Evolutionary conservation across 2,329 filamentous ascomycete genomes (phyloP).

Genomic region (Sarocladium brachiariae): DNA sequence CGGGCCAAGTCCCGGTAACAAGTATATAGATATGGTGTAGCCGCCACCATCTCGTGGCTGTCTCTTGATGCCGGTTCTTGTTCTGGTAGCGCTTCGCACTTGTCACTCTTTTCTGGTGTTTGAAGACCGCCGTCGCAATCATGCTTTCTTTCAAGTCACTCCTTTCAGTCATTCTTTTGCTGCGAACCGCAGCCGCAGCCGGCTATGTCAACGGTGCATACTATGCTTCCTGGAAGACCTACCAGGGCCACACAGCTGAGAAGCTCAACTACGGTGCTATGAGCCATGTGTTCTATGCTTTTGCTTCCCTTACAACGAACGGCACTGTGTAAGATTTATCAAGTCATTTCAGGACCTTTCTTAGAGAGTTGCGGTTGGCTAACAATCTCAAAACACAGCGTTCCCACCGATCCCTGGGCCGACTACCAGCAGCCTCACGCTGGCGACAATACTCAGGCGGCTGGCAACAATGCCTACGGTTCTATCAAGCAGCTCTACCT

Average conservation of each 20-base stretch:
- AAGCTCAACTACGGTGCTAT: slow-evolving; percentile 56
- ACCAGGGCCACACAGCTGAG: not conserved
- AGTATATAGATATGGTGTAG: slow-evolving; percentile 4
- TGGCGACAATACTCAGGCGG: slow-evolving; percentile 49
- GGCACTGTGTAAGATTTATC: slow-evolving; percentile 16
- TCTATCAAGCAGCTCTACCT: slow-evolving; percentile 70
- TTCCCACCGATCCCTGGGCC: slow-evolving; percentile 44
- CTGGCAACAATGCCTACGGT: slow-evolving; percentile 63
- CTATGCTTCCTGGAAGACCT: slow-evolving; percentile 3
- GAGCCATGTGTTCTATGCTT: slow-evolving; percentile 62
- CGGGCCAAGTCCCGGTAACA: too few relatives aligned
- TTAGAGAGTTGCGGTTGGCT: not conserved
- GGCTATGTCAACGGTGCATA: slow-evolving; percentile 7
- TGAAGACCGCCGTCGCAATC: not conserved
- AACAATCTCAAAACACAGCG: slow-evolving; percentile 17
- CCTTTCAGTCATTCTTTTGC: slow-evolving; percentile 9
- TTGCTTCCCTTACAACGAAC: slow-evolving; percentile 14
- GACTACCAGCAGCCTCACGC: slow-evolving; percentile 62
- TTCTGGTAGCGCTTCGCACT: slow-evolving; percentile 6
- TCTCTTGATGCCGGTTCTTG: not conserved
- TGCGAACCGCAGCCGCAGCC: slow-evolving; percentile 4
- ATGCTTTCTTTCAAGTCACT: slow-evolving; percentile 10
- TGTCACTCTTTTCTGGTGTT: slow-evolving; percentile 9
- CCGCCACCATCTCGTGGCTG: not conserved
- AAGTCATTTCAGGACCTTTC: slow-evolving; percentile 11